These are phyloP conservation scores for Aspergillus tubingensis DNA, from an alignment of 2,329 filamentous ascomycete genomes.

Conservation along the genomic window DNA sequence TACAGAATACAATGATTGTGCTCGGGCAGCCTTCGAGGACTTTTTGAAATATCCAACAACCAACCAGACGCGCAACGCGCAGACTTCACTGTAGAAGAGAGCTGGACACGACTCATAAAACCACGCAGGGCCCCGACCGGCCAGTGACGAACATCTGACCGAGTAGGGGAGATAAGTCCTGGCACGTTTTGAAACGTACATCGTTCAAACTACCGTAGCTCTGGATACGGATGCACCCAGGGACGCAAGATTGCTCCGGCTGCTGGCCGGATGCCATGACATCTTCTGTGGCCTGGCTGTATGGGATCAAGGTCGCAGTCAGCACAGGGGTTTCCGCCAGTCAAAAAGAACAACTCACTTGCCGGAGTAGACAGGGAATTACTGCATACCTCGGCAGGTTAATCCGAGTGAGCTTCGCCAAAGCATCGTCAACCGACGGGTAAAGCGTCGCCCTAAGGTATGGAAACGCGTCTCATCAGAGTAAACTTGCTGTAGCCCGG, in stretches of 20 bases:
- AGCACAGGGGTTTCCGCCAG: not conserved
- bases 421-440: not conserved
- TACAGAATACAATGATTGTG: too few species aligned
- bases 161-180: not conserved
- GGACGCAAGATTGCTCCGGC: not conserved
- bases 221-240: not conserved
- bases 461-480: not conserved
- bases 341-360: not conserved
- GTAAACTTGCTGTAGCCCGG: not conserved
- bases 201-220: too few species aligned
- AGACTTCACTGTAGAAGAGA: too few species aligned
- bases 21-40: too few species aligned
- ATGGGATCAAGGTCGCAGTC: not conserved
- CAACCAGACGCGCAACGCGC: too few species aligned
- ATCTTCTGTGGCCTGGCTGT: not conserved
- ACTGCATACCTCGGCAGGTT: not conserved
- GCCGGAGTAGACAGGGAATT: not conserved
- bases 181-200: not conserved
- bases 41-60: too few species aligned
- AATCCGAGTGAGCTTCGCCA: conserved; percentile 8
- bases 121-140: not conserved
- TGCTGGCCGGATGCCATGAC: not conserved
- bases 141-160: conserved; percentile 8
- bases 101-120: not conserved
- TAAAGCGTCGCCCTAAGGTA: not conserved